Evolutionary conservation across 2,329 filamentous ascomycete species (phyloP).

Genomic region (Ophiostoma australiae): DNA sequence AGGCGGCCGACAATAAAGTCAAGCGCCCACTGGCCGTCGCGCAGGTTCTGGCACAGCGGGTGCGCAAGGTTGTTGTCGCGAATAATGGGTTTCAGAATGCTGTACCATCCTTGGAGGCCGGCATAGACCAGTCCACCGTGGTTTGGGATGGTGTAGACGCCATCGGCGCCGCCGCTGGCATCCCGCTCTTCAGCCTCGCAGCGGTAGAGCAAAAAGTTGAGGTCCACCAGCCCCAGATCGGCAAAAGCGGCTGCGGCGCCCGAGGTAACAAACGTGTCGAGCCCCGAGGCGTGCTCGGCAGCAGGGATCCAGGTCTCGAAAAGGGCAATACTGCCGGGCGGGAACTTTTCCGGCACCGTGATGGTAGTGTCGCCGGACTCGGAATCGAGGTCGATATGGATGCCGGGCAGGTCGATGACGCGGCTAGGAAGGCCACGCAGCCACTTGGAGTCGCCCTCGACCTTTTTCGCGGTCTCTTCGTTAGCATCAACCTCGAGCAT

Average conservation of each 20-base stretch:
- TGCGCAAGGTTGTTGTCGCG: slow-evolving; percentile 87
- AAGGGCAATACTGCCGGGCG: slow-evolving; percentile 87
- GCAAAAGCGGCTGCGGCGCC: slow-evolving; percentile 75
- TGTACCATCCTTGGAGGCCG: slow-evolving; percentile 98
- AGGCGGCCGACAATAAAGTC: slow-evolving; percentile 81
- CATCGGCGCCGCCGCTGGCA: slow-evolving; percentile 71
- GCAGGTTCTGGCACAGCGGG: slow-evolving; percentile 85
- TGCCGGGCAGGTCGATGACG: slow-evolving; percentile 67
- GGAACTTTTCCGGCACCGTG: slow-evolving; percentile 74
- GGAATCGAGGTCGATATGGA: slow-evolving; percentile 64
- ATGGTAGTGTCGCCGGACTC: slow-evolving; percentile 66
- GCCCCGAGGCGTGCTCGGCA: slow-evolving; percentile 73
- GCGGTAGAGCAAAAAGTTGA: slow-evolving; percentile 88
- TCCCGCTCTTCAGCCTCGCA: slow-evolving; percentile 85
- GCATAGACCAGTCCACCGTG: slow-evolving; percentile 86
- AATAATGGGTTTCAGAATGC: slow-evolving; percentile 77
- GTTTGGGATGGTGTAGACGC: slow-evolving; percentile 82
- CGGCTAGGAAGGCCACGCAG: slow-evolving; percentile 80
- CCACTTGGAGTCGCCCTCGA: slow-evolving; percentile 62
- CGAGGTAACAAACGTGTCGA: slow-evolving; percentile 81
- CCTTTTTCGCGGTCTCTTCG: slow-evolving; percentile 60
- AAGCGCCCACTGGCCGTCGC: slow-evolving; percentile 85
- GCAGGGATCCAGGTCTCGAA: slow-evolving; percentile 95
- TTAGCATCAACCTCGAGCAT: slow-evolving; percentile 81
- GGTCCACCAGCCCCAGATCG: slow-evolving; percentile 68